Evolutionary conservation across 1,284 basidiomycete species (phyloP).

Genomic region (Phlebopus sp.): DNA sequence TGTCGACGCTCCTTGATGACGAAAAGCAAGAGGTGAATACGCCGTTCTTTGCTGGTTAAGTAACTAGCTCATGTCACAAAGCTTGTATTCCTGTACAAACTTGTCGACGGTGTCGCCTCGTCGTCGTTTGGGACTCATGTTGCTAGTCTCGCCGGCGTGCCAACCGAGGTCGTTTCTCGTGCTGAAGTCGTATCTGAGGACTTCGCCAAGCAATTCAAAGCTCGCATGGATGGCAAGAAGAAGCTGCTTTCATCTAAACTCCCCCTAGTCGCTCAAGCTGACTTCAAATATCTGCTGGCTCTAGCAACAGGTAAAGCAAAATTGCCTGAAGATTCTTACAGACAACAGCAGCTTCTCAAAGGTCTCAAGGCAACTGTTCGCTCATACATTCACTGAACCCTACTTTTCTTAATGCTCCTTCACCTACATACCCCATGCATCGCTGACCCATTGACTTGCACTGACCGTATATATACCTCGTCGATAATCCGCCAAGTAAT

Average conservation of each 20-base stretch:
- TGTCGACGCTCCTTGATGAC: slow-evolving; percentile 91
- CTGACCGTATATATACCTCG: too few relatives aligned
- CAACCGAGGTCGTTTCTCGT: slow-evolving; percentile 76
- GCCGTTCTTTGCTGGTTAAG: slow-evolving; percentile 2
- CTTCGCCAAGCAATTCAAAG: slow-evolving; percentile 85
- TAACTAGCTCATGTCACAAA: slow-evolving; percentile 28
- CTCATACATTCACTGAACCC: slow-evolving; percentile 20
- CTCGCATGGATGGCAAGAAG: slow-evolving; percentile 66
- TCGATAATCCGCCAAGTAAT: too few relatives aligned
- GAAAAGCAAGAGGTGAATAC: slow-evolving; percentile 73
- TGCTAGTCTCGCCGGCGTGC: slow-evolving; percentile 83
- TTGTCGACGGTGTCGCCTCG: slow-evolving; percentile 84
- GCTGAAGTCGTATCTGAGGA: slow-evolving; percentile 85
- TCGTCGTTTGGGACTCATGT: slow-evolving; percentile 94
- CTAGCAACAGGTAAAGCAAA: slow-evolving; percentile 50
- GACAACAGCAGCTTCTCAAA: slow-evolving; percentile 50
- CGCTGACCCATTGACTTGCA: background rate
- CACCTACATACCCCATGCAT: background rate
- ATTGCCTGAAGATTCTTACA: slow-evolving; percentile 52
- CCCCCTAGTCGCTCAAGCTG: slow-evolving; percentile 79
- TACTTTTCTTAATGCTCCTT: background rate
- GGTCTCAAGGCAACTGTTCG: slow-evolving; percentile 45
- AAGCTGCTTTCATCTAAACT: slow-evolving; percentile 54
- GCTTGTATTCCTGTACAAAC: slow-evolving; percentile 92
- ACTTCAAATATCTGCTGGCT: slow-evolving; percentile 76